Percentiles rank a stretch among this genome's conserved stretches.
These are phyloP conservation scores for Epichloe festucae DNA, from an alignment of 2,329 filamentous ascomycete genomes.

Conservation along the genomic window DNA sequence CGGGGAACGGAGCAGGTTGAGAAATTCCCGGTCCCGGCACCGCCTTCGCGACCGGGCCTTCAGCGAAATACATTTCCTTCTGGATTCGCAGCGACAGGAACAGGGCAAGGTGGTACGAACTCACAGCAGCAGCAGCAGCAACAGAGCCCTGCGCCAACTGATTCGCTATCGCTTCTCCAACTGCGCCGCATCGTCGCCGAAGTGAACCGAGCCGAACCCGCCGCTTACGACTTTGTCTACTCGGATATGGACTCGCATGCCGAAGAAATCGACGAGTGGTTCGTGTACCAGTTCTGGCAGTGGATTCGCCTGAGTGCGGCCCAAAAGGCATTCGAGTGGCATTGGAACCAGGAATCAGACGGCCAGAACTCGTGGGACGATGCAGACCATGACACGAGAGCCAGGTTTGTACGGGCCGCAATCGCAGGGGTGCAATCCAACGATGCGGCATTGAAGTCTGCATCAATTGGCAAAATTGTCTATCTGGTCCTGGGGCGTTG, in stretches of 20 bases:
- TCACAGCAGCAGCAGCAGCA: conserved; percentile 12
- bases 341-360: conserved; percentile 48
- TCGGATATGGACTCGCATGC: conserved; percentile 59
- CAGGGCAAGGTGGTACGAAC: conserved; percentile 3
- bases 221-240: conserved; percentile 78
- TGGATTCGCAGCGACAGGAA: conserved; percentile 7
- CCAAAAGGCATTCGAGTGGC: conserved; percentile 62
- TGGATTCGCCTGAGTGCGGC: conserved; percentile 65
- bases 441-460: conserved; percentile 35
- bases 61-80: conserved; percentile 15
- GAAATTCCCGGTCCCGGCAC: conserved; percentile 14
- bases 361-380: conserved; percentile 48
- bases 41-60: conserved; percentile 9
- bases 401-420: conserved; percentile 43
- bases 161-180: conserved; percentile 66
- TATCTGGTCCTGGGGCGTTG: conserved; percentile 58
- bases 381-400: conserved; percentile 40
- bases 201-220: conserved; percentile 54
- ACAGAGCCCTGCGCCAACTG: conserved; percentile 28
- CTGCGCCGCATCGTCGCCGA: conserved; percentile 61
- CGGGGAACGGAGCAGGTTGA: conserved; percentile 23
- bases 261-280: conserved; percentile 96
- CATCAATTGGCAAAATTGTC: conserved; percentile 42
- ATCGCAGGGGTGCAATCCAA: conserved; percentile 31
- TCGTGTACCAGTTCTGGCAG: conserved; percentile 80